Evolutionary conservation across 2,329 filamentous ascomycete species (phyloP), one percentile per base, ranked within the genome.

Genomic region (Fusarium nygamai): DNA sequence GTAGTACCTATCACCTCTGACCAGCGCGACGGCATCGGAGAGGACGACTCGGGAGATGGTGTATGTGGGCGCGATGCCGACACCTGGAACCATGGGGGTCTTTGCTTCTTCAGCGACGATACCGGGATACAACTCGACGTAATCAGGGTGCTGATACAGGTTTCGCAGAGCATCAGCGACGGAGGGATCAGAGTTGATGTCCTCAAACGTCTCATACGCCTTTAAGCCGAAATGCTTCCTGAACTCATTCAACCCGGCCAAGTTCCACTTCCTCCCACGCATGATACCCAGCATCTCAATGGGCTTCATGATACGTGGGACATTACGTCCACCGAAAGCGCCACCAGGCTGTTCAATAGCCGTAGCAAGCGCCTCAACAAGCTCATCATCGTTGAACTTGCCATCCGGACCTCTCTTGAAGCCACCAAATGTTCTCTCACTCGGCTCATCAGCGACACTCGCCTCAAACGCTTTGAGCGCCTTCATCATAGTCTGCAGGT

Each of bases 171-270:
- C 85, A 54, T 92, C 87, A 5, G 93, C 89, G 22, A 96, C 88
- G 20, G 89, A 88, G 0, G 92, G 92, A 75, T 96, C 92, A 0
- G 92, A 90, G 81, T 95, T 96, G 83, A 97, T 95, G 58, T 95
- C 93, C 80, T 95, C 93, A 69, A 97, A 97, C 0, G 87, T 92
- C 29, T 91, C 89, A 79, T 97, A 92, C 1, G 90, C 88, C 82
- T 93, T 93, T 11, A 97, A 85, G 4, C 92, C 91, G 76, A 96
- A 95, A 83, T 95, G 93, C 80, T 93, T 92, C 60, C 94, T 89
- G 86, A 96, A 97, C 84, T 96, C 94, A 79, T 97, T 97, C 69
- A 97, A 85, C 0, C 92, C 92, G 0, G 92, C 92, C 14, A 94
- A 83, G 69, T 94, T 92, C 94, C 94, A 97, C 63, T 88, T 88